Conservation (phyloP, 345 rosid species). For the Eutrema japonicum region DNA sequence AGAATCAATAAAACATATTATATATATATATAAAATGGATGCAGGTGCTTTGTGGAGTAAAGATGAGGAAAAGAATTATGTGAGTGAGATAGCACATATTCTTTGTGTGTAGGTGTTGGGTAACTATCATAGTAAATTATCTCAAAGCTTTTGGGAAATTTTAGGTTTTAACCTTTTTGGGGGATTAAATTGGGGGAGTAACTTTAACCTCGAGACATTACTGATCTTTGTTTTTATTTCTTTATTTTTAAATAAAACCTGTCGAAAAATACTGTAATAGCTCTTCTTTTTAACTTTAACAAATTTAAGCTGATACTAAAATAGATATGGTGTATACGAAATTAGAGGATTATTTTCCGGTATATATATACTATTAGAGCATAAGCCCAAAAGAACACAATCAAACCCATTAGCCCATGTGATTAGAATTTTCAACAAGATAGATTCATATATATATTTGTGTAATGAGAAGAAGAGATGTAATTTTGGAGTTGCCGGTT, state of each 20-base stretch:
- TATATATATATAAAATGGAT: slow-evolving; percentile 20
- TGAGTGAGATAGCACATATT: slow-evolving; percentile 35
- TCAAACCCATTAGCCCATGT: no score
- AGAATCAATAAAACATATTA: slow-evolving; percentile 38
- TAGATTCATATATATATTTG: no score
- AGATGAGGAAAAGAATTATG: slow-evolving; percentile 45
- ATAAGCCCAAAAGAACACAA: no score
- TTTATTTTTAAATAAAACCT: not conserved
- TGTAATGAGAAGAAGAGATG: no score
- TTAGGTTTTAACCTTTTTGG: slow-evolving; percentile 28
- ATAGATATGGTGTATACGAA: not conserved
- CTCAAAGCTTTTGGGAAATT: slow-evolving; percentile 31
- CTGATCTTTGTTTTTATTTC: slow-evolving; percentile 28
- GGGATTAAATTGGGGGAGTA: slow-evolving; percentile 23
- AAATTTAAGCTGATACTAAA: slow-evolving; percentile 1
- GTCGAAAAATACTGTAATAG: slow-evolving; percentile 10
- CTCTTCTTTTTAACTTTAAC: slow-evolving; percentile 16
- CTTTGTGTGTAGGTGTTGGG: slow-evolving; percentile 47
- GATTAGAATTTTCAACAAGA: no score
- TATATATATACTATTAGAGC: no score
- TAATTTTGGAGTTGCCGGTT: no score
- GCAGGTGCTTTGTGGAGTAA: slow-evolving; percentile 41
- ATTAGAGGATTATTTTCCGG: no score
- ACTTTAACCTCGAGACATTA: slow-evolving; percentile 37
- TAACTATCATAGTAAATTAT: slow-evolving; percentile 41